These are phyloP conservation scores for Debaryomyces robertsiae DNA, from an alignment of 1,139 yeast species.

Conservation along the genomic window DNA sequence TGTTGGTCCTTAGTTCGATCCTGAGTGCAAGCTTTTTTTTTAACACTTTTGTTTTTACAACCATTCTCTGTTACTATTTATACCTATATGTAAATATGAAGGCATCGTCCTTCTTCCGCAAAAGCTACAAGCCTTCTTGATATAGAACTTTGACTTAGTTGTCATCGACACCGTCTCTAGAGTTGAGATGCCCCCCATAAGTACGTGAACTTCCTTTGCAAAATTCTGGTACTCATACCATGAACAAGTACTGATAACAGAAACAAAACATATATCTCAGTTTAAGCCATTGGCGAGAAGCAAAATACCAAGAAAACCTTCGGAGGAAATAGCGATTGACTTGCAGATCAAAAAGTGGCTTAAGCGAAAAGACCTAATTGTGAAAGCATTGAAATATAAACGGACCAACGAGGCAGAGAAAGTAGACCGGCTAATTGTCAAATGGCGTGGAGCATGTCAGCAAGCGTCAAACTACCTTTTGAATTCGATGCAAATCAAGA, in stretches of 20 bases:
- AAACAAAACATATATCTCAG: background rate
- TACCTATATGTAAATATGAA: no score
- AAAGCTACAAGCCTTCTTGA: no score
- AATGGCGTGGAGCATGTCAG: constrained; percentile 18
- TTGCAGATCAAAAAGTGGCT: constrained; percentile 14
- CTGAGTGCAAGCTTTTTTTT: constrained; percentile 70
- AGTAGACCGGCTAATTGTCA: constrained; percentile 14
- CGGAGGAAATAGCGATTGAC: constrained; percentile 15
- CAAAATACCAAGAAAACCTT: background rate
- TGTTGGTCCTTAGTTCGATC: constrained; percentile 86
- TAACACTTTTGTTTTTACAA: constrained; percentile 13
- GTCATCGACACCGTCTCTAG: no score
- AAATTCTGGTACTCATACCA: background rate
- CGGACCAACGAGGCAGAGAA: constrained; percentile 12
- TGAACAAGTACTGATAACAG: background rate
- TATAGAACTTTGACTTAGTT: no score
- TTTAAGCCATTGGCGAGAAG: constrained; percentile 8
- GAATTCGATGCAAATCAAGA: constrained; percentile 17
- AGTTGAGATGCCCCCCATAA: constrained; percentile 4
- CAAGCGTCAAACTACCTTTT: constrained; percentile 20
- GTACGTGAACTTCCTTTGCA: constrained; percentile 1
- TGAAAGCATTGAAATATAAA: constrained; percentile 17
- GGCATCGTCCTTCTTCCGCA: no score
- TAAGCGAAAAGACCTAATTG: constrained; percentile 15
- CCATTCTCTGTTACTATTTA: constrained; percentile 1